Evolutionary conservation across 768 basidiomycete species (phyloP), one percentile per base, ranked within the genome.

Genomic region (Phanerochaete carnosa): DNA sequence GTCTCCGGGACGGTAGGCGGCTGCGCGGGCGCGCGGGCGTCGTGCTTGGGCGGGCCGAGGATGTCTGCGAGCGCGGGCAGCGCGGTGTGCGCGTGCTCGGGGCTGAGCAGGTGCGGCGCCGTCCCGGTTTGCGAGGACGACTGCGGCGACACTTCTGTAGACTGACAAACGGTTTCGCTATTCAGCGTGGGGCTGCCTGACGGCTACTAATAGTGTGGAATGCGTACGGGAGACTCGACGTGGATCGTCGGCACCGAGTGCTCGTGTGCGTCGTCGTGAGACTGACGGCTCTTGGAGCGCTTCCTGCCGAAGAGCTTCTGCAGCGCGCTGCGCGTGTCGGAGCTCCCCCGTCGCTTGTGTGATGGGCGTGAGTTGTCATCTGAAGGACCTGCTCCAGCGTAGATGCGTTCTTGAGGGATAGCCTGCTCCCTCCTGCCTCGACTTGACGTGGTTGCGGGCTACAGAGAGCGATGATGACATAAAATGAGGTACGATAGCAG

Each of bases 51-150:
- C 16, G 45, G 22, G 43, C 46, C 54, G 47, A 60, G 54, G 13
- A 60, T 30, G 29, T 63, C 54, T 28, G 32, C 32, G 23, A 59
- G 63, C 5, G 62, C 26, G 1, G 69, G 65, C 5, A 65, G 64
- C 6, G 59, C 45, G 3, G 52, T 55, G 54, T 61, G 64, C 22
- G 68, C 64, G 32, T 63, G 45, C 19, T 74, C 72, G 4, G 73
- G 73, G 26, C 72, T 74, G 19, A 74, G 66, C 11, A 74, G 60
- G 29, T 68, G 66, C 9, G 67, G 61, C 16, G 64, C 65, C n/a
- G 57, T 45, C 2, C 33, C 54, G 3, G 65, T 62, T 25, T 49
- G 59, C 5, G 61, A 55, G 0, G 69, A 66, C 3, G 64, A 60
- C 32, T 64, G 68, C 6, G 60, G 64, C 1, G 63, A 67, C 22